Conservation (phyloP, 2,329 filamentous ascomycete genomes). For the Hypoxylon sp. region DNA sequence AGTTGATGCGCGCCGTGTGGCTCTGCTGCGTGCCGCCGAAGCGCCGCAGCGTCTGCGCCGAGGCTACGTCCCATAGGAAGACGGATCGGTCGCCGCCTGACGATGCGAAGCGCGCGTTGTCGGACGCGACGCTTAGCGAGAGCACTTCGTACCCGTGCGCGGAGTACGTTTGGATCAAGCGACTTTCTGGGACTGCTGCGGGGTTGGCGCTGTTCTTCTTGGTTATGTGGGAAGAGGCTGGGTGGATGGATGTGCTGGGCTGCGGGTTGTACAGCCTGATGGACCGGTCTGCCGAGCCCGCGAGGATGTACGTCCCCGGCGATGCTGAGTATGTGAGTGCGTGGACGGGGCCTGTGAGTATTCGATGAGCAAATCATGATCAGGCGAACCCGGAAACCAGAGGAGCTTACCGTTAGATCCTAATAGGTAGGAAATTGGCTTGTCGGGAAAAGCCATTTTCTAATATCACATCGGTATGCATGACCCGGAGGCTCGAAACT, state of each 20-base stretch:
- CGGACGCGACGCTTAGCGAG: conserved; percentile 78
- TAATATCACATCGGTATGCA: conserved; percentile 46
- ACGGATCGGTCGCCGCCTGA: conserved; percentile 90
- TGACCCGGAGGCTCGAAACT: conserved; percentile 39
- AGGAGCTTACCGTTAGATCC: conserved; percentile 69
- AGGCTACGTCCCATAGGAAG: conserved; percentile 94
- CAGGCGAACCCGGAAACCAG: neutral
- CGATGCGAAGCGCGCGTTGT: conserved; percentile 90
- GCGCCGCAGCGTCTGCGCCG: conserved; percentile 81
- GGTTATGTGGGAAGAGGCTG: conserved; percentile 52
- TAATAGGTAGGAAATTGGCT: conserved; percentile 68
- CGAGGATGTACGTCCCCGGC: conserved; percentile 83
- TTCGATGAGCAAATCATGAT: conserved; percentile 53
- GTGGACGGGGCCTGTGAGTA: conserved; percentile 75
- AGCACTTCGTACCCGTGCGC: conserved; percentile 95
- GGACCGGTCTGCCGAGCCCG: conserved; percentile 86
- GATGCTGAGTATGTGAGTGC: conserved; percentile 80
- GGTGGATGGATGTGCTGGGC: conserved; percentile 58
- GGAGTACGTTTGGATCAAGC: conserved; percentile 87
- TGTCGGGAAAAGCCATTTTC: conserved; percentile 60
- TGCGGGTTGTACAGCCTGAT: conserved; percentile 89
- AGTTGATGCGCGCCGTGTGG: conserved; percentile 82
- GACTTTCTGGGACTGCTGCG: conserved; percentile 60
- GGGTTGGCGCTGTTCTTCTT: conserved; percentile 57
- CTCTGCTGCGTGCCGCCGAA: conserved; percentile 75